Base-by-base conservation (phyloP, 2,329 filamentous ascomycete species). In the Ascochyta pisi region DNA sequence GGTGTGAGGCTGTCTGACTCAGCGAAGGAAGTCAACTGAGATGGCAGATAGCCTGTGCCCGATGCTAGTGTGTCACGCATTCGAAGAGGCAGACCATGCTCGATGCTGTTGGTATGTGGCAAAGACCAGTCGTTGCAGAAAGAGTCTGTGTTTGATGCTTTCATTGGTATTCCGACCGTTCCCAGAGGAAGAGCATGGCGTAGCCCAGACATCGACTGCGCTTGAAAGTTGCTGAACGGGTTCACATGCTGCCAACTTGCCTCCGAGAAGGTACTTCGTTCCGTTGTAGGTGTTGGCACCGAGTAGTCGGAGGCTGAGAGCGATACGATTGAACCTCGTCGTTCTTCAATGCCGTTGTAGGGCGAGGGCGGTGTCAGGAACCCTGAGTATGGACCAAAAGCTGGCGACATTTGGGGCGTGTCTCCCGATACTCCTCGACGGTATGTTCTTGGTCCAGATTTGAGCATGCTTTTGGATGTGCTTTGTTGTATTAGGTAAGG, bases 251-350 rank as follows among this genome's bases (percentile, higher is more conserved):
- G 58, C 44, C 63, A 64, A 23, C 57, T 61, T n/a, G 67, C 60
- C 2, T 72, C 64, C 3, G 55, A 47, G 26, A 69, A 57, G 6
- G 61, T 62, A 41, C 64, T 70, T 35, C 61, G 61, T 26, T 57
- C 58, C 26, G 61, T 66, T n/a, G 71, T 71, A 2, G 72, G 73
- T 16, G 61, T 62, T 10, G 71, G 69, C 38, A 67, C 55, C 3
- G 68, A 70, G 44, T 63, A 70, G 6, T 69, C 65, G 3, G 63
- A 58, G 16, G 61, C 58, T 52, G 58, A 58, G 5, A 70, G 58
- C 15, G 69, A 71, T 26, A 72, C 63, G 13, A 65, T 63, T 4
- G 72, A 75, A 4, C 70, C 67, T 49, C 72, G 62, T 33, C 71
- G 66, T 40, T 62, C 65, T 19, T 75, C 71, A 15, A 66, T 45